Base-by-base conservation (phyloP, 73 alveolate genomes). In the Blepharisma stoltei region DNA sequence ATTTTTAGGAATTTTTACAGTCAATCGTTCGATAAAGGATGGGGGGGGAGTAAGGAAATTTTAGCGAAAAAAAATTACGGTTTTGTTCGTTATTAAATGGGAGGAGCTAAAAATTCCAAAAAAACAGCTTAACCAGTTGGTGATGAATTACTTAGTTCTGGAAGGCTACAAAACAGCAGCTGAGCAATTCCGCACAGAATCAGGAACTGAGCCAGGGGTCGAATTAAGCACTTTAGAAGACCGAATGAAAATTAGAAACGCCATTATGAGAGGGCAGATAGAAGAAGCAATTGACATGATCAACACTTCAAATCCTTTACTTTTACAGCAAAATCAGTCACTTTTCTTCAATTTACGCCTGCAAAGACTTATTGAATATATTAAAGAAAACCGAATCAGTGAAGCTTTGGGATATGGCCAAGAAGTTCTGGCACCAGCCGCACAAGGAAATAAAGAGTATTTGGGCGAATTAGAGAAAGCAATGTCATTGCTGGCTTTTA, bases 161-260 rank as follows among this genome's bases (percentile, higher is more conserved):
- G 93, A 86, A 81, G 98, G 96, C 27, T 83, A 81, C 75, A 82
- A 88, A 65, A 70, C 71, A 6, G 96, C 94, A 8, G 95, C 94
- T 37, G 77, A 80, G 18, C 71, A 73, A 50, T 88, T 88, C 70
- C 65, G 55, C 23, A 71, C 71, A 77, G 95, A 88, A 80, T 27
- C 88, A 23, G 86, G 85, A 76, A 86, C 86, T 53, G 90, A 89
- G 66, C 75, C 83, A 81, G 94, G 83, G 55, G 78, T 44, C 38
- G 85, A 83, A 41, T 60, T 86, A 38, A 32, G 41, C 41, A 9
- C 25, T 49, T 67, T 92, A 6, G 94, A 90, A 43, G 38, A 66
- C 46, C 67, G 98, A 54, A 82, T 81, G 65, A 81, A 86, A 55
- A 87, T 92, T 32, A 55, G 98, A 45, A 55, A 77, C 54, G 77